Base-by-base conservation (phyloP, 2,329 filamentous ascomycete genomes). In the Botrytis sinoallii region DNA sequence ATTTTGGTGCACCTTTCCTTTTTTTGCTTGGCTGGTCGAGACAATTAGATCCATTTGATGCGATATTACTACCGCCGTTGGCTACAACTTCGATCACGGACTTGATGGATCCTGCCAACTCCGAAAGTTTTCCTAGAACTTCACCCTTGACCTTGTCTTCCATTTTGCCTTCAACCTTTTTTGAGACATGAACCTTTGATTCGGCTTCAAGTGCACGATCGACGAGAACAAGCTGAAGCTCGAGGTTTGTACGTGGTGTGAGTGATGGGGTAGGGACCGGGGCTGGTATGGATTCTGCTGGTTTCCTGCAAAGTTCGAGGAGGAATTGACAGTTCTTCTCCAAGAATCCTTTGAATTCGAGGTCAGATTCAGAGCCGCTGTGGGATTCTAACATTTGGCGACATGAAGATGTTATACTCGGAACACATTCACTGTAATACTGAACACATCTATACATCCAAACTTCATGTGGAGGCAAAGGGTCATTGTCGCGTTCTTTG, bases 341-440 rank as follows among this genome's bases (percentile, higher is more conserved):
- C 10, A 66, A 48, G 3, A 66, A 66, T 3, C 16, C 22, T 16
- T 4, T 48, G 4, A n/a, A 66, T 18, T 38, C 7, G 1, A 66
- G 44, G 7, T 66, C 64, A 1, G 16, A 2, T 16, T 1, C 6
- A 12, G 64, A 18, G 8, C 29, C 20, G 2, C 1, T 8, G 32
- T 66, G 29, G 20, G 1, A 0, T 16, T n/a, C 1, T 7, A 66
- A 48, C 20, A 66, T 48, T 12, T 12, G 2, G 6, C 0, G 35
- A 18, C 0, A 25, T 20, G 10, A 9, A 9, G 1, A 3, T 60
- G 9, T 4, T 60, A 6, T 22, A 10, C 18, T 10, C 22, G 32
- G 32, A 10, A 12, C 0, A 3, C 3, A 12, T 12, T 0, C 46
- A 6, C 3, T 7, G 12, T n/a, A 3, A 14, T 2, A 0, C 1